Conservation (phyloP, 148 eudicot species). For the Pouteria glomerata region DNA sequence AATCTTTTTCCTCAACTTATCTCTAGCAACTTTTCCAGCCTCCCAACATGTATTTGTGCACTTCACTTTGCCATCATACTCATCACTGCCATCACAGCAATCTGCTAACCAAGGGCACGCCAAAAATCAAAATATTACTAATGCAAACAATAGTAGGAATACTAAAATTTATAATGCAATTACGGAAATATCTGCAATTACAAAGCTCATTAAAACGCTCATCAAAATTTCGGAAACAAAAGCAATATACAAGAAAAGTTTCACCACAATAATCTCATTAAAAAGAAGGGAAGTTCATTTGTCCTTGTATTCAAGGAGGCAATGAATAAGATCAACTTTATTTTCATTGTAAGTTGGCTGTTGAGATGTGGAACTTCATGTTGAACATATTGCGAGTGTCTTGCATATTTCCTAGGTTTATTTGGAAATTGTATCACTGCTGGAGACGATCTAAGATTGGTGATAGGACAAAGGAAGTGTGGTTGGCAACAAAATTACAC, state of each 20-base stretch:
- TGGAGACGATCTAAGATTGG: background rate
- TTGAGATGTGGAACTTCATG: background rate
- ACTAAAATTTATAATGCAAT: background rate
- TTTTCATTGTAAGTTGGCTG: background rate
- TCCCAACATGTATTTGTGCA: constrained; percentile 98
- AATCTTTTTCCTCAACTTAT: constrained; percentile 78
- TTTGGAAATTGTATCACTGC: background rate
- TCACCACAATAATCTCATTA: background rate
- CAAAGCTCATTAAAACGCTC: background rate
- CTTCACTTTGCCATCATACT: constrained; percentile 72
- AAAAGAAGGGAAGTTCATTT: too few species aligned
- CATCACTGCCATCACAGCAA: constrained; percentile 99
- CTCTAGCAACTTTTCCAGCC: constrained; percentile 95
- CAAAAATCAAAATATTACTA: constrained; percentile 7
- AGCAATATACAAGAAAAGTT: background rate
- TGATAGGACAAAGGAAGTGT: background rate
- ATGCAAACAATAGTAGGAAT: background rate
- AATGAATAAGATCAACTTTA: background rate
- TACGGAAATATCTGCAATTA: background rate
- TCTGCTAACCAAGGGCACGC: constrained; percentile 40
- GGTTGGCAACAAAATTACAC: background rate
- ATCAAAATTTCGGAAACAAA: background rate
- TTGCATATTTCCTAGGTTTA: background rate
- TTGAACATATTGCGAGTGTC: background rate
- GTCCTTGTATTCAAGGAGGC: too few species aligned